Evolutionary conservation across 1,139 yeast species (phyloP).

Genomic region (Sugiyamaella xylanicola): DNA sequence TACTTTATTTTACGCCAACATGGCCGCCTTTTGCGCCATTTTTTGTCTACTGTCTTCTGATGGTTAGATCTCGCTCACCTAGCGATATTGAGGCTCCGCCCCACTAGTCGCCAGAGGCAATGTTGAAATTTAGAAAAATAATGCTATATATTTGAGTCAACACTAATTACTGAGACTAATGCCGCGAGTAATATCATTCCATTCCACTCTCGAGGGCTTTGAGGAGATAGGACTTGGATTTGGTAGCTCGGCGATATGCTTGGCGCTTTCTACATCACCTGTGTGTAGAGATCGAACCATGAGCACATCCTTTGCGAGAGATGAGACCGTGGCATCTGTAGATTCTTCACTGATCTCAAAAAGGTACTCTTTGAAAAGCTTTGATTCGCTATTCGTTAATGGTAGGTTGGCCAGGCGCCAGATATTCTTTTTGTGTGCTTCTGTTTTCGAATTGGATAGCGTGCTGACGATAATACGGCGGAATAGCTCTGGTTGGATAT

Average conservation of each 20-base stretch:
- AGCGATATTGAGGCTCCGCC: neutral
- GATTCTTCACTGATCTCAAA: conserved; percentile 23
- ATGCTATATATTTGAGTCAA: neutral
- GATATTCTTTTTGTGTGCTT: conserved; percentile 22
- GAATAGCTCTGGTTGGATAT: conserved; percentile 23
- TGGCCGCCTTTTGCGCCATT: too few species aligned
- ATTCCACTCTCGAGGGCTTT: conserved; percentile 21
- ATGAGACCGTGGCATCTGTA: conserved; percentile 22
- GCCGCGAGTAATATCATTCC: conserved; percentile 27
- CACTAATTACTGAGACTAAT: conserved; percentile 11
- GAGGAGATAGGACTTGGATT: conserved; percentile 15
- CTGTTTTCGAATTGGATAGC: neutral
- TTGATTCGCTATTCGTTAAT: conserved; percentile 27
- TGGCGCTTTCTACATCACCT: conserved; percentile 28
- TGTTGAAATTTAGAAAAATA: neutral
- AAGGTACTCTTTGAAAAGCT: conserved; percentile 26
- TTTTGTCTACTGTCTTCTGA: too few species aligned
- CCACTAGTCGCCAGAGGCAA: neutral
- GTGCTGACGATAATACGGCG: conserved; percentile 26
- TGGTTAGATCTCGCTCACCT: neutral
- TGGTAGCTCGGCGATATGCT: conserved; percentile 21
- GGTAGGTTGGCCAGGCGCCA: conserved; percentile 35
- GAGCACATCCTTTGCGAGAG: conserved; percentile 32
- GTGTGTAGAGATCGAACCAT: conserved; percentile 32
- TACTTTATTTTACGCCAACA: too few species aligned